Evolutionary conservation across 164 flowering plant species (phyloP).

Genomic region (Saururus chinensis): DNA sequence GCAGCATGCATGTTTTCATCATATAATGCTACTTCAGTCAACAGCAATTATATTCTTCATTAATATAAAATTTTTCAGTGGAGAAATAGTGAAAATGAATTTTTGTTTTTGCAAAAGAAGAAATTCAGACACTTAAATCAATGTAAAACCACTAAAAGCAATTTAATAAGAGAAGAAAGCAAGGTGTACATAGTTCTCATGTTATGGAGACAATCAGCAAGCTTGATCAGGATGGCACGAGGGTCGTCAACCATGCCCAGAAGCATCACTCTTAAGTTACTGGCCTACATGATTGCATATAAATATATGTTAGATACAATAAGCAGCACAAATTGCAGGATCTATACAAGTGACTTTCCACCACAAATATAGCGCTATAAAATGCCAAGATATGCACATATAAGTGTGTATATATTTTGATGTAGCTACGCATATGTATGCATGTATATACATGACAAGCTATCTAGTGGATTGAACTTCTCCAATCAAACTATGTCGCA

Average conservation of each 20-base stretch:
- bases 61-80: no score
- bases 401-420: no score
- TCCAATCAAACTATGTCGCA: no score
- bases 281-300: constrained; percentile 39
- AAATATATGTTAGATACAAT: no score
- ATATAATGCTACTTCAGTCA: background rate
- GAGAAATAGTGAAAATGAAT: no score
- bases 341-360: background rate
- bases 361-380: no score
- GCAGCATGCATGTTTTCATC: background rate
- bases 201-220: constrained; percentile 96
- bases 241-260: constrained; percentile 99
- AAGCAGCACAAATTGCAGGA: background rate
- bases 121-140: background rate
- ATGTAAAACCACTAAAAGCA: background rate
- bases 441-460: no score
- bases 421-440: no score
- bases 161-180: constrained; percentile 2
- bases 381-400: no score
- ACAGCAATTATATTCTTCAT: background rate
- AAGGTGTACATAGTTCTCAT: constrained; percentile 88
- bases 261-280: constrained; percentile 80
- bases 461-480: no score
- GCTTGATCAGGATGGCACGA: constrained; percentile 92
- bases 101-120: background rate